Evolutionary conservation across 129 eudicot genomes (phyloP).

Genomic region (Chrysanthemum seticuspe): DNA sequence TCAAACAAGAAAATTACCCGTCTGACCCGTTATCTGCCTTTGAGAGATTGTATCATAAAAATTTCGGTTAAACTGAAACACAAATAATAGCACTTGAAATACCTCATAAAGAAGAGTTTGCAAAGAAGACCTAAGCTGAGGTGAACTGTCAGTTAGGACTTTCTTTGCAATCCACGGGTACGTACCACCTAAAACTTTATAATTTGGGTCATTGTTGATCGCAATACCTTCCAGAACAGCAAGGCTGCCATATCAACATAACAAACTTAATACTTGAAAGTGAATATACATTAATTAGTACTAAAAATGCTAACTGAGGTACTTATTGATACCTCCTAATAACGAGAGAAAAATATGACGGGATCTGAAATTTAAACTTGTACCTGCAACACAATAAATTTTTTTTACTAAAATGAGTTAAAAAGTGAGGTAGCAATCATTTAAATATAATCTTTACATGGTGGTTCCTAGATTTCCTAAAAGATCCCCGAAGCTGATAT

Average conservation of each 20-base stretch:
- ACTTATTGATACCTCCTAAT: slow-evolving; percentile 81
- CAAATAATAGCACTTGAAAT: neutral
- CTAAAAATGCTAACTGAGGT: neutral
- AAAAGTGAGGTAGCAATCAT: neutral
- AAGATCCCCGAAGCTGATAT: slow-evolving; percentile 97
- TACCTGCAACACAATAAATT: slow-evolving; percentile 64
- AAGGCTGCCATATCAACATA: slow-evolving; percentile 55
- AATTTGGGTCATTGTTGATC: slow-evolving; percentile 69
- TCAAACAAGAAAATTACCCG: neutral
- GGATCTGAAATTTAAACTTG: slow-evolving; percentile 90
- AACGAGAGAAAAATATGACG: slow-evolving; percentile 94
- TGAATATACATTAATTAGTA: neutral
- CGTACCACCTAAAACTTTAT: slow-evolving; percentile 97
- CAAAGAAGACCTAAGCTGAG: slow-evolving; percentile 79
- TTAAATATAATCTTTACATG: slow-evolving; percentile 49
- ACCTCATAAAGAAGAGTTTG: slow-evolving; percentile 89
- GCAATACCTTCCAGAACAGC: slow-evolving; percentile 99
- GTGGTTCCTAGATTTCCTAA: slow-evolving; percentile 81
- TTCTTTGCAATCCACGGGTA: slow-evolving; percentile 98
- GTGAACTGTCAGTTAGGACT: slow-evolving; percentile 85
- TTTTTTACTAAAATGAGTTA: too few species aligned
- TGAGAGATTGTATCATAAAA: neutral
- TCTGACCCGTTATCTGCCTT: neutral
- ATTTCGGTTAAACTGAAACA: neutral
- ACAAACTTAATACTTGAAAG: slow-evolving; percentile 3